Evolutionary conservation across 768 basidiomycete species (phyloP).

Genomic region (Kwoniella pini): DNA sequence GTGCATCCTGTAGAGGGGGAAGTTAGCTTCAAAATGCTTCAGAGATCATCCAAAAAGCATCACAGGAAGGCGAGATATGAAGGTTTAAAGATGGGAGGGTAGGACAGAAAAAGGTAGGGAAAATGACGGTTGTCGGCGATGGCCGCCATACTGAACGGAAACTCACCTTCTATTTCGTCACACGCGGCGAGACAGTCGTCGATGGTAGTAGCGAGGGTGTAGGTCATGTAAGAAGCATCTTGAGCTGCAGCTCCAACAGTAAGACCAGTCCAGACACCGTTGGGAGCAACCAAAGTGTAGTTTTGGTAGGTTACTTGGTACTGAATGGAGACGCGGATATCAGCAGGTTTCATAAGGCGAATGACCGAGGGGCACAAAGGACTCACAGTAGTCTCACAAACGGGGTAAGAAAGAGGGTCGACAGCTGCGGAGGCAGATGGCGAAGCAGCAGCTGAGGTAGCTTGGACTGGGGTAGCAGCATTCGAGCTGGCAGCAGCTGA

Average conservation of each 20-base stretch:
- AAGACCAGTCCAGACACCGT: constrained; percentile 32
- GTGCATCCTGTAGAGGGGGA: constrained; percentile 15
- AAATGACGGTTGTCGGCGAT: background rate
- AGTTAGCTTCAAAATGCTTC: too few relatives aligned
- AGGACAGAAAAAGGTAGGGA: too few relatives aligned
- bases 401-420: constrained; percentile 12
- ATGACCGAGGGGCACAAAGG: background rate
- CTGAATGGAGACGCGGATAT: background rate
- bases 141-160: background rate
- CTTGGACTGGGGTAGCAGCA: background rate
- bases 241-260: constrained; percentile 40
- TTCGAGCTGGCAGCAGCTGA: constrained; percentile 1
- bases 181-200: constrained; percentile 39
- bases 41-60: too few relatives aligned
- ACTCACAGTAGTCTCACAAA: constrained; percentile 11
- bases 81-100: too few relatives aligned
- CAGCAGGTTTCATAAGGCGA: background rate
- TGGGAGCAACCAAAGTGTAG: constrained; percentile 38
- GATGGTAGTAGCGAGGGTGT: constrained; percentile 37
- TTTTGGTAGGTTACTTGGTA: constrained; percentile 35
- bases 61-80: too few relatives aligned
- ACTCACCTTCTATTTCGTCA: constrained; percentile 28
- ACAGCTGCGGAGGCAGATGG: constrained; percentile 12
- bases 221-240: constrained; percentile 43
- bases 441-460: constrained; percentile 14